Base-by-base conservation (phyloP, 2,329 filamentous ascomycete species). In the Fusarium sp. region DNA sequence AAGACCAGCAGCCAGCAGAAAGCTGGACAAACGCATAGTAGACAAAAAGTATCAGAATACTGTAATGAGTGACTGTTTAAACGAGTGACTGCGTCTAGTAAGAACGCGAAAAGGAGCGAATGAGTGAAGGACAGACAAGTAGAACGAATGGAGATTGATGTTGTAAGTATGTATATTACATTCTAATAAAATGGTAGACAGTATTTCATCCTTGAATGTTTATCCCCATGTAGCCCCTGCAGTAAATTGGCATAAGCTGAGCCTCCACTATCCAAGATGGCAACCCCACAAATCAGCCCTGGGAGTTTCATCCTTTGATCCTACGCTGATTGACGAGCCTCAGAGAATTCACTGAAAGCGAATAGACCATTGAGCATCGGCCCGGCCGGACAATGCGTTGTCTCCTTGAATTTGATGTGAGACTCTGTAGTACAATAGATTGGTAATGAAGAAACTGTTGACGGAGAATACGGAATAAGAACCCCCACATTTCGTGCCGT, bases 171-270 rank as follows among this genome's bases (percentile, higher is more conserved):
- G 36, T 39, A 22, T 56, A 33, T 18, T n/a, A n/a, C 7, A 28
- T n/a, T 13, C 2, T 5, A 11, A 3, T 8, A 20, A 33, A 61
- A 14, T 24, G 30, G n/a, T 6, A 31, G 26, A 41, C 8, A 55
- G 4, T 18, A 30, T 22, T 35, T 22, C 9, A 36, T 38, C 38
- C 31, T 44, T 41, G 59, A 31, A 18, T 22, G 38, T 15, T 57
- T 31, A 38, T 56, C 38, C 10, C 41, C 41, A 41, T 33, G 22
- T 13, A 16, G n/a, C 62, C 45, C 36, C 45, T 67, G 15, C 39
- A 61, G 62, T 47, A 67, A 67, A 67, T 67, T 67, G 30, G 31
- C 44, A 53, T 67, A 47, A 53, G 20, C 64, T 28, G 5, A 28
- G 13, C 53, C 16, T 67, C 53, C 64, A 67, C 30, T 35, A n/a